phyloP scores from a whole-genome alignment of 371 early-diverging fungal species.

The Mortierella sp. region DNA sequence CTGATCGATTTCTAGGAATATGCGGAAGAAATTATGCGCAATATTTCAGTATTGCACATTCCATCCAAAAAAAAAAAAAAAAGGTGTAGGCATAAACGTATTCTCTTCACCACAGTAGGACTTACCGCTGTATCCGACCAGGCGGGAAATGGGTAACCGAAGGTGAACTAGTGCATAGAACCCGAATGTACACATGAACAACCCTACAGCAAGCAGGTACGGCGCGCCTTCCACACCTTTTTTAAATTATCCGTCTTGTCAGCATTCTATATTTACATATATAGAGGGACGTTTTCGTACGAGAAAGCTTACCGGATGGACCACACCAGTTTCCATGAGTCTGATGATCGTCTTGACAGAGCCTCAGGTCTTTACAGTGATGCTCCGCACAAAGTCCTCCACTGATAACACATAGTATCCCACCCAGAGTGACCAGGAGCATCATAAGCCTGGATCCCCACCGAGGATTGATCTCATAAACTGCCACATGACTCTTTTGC shows the following conservation, averaged over 20 bases:
- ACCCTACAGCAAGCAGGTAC: slow-evolving; percentile 36
- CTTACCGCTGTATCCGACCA: slow-evolving; percentile 52
- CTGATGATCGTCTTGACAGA: slow-evolving; percentile 24
- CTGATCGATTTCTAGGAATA: slow-evolving; percentile 39
- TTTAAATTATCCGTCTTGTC: no score
- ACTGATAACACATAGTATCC: slow-evolving; percentile 20
- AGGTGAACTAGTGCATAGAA: slow-evolving; percentile 32
- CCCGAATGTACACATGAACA: slow-evolving; percentile 43
- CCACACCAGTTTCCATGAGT: slow-evolving; percentile 47
- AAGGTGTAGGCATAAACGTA: not conserved
- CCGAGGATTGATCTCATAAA: slow-evolving; percentile 45
- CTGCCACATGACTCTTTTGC: slow-evolving; percentile 47
- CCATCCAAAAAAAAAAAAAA: not conserved
- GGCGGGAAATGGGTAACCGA: slow-evolving; percentile 36
- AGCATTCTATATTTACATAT: no score
- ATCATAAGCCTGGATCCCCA: slow-evolving; percentile 47
- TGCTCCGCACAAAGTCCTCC: slow-evolving; percentile 35
- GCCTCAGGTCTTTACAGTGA: slow-evolving; percentile 30
- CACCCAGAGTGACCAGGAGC: slow-evolving; percentile 27
- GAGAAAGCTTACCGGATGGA: slow-evolving; percentile 43
- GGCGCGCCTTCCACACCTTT: slow-evolving; percentile 45
- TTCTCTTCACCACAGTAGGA: no score
- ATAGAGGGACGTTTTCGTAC: no score
- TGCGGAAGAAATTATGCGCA: slow-evolving; percentile 1
- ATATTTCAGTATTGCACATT: no score